These are phyloP conservation scores for Cyclotella cryptica DNA, from an alignment of 108 stramenopile species.

Conservation along the genomic window DNA sequence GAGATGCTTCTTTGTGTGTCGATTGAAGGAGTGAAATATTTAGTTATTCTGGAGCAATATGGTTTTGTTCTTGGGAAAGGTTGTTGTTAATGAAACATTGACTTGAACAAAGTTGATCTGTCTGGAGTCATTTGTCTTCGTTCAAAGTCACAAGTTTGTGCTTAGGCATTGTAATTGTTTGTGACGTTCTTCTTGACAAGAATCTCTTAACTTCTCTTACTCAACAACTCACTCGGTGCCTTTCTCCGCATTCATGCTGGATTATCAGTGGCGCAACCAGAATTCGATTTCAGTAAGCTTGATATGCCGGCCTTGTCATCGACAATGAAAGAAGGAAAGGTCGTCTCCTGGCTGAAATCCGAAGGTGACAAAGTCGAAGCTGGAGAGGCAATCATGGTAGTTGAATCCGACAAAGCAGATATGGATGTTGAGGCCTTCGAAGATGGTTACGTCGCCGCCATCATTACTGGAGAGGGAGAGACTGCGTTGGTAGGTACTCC, in stretches of 20 bases:
- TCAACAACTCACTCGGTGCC: not conserved
- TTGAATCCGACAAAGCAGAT: constrained; percentile 98
- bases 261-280: constrained; percentile 57
- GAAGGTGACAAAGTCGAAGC: constrained; percentile 92
- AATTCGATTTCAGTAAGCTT: constrained; percentile 81
- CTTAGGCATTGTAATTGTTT: too few species aligned
- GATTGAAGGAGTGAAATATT: too few species aligned
- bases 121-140: too few species aligned
- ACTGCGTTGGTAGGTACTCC: constrained; percentile 90
- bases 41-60: too few species aligned
- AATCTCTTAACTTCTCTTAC: not conserved
- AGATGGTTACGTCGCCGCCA: constrained; percentile 95
- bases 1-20: not conserved
- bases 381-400: constrained; percentile 96
- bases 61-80: too few species aligned
- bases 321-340: constrained; percentile 98
- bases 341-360: constrained; percentile 95
- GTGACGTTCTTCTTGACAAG: not conserved
- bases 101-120: too few species aligned
- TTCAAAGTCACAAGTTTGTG: too few species aligned
- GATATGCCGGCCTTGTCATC: constrained; percentile 98
- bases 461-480: constrained; percentile 91
- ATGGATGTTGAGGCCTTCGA: constrained; percentile 99
- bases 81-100: too few species aligned
- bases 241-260: too few species aligned